Evolutionary conservation across 23 red algal species (phyloP), one percentile per base, ranked within the genome.

Genomic region (Agarophyton chilense): DNA sequence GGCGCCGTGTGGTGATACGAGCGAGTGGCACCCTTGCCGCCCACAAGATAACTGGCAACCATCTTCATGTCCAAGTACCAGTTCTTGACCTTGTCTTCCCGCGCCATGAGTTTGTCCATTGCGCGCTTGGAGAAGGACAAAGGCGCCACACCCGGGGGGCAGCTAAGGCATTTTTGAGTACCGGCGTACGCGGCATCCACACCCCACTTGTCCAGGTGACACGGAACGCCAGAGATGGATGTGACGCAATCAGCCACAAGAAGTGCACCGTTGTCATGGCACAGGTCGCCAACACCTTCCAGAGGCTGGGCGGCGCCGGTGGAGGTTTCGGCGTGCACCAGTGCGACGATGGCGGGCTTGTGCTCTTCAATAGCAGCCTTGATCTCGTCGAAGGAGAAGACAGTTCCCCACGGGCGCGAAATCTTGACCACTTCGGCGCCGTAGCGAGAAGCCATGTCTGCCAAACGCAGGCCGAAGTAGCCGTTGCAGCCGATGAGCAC

Each of bases 21-120:
- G 17, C 92, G 83, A 19, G 88, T 29, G 24, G 76, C 88, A 22
- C 87, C 87, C 46, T 78, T 83, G 39, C 87, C 83, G 12, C 79
- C 79, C 22, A 90, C 85, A 21, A 95, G 81, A 43, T 95, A 95
- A 24, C 57, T 74, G 4, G 92, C 92, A 32, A 95, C 87, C 70
- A 82, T 52, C 53, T 90, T 95, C 92, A 95, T 95, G 81, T 95
- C 92, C 22, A 95, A 46, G 43, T 95, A 95, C 92, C 92, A 95
- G 73, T 95, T 95, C 47, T 78, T 78, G 19, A 95, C 92, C 71
- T 87, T 88, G 51, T 82, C 85, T 34, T 49, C 49, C 13, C 92
- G 70, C 16, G 47, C 65, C 79, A 89, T 89, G 38, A 95, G 71
- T 72, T 95, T 95, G 28, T 89, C 64, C 83, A 95, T 82, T n/a